Conservation (phyloP, 352 stramenopile species). For the Pythium scleroteichum region DNA sequence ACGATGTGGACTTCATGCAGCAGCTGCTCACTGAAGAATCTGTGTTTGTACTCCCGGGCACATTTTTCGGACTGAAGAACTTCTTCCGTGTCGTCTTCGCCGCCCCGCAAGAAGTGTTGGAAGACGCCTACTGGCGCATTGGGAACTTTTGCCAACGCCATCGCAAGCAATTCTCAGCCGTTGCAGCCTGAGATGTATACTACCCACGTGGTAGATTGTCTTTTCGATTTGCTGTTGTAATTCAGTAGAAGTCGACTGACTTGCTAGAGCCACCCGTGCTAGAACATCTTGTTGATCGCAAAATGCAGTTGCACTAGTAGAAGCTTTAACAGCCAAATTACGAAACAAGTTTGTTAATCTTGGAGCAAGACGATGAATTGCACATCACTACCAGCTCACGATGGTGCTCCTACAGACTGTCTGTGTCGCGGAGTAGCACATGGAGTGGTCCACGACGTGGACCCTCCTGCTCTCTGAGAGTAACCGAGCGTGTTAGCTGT, state of each 20-base stretch:
- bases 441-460: too few species aligned
- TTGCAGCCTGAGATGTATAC: not conserved
- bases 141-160: slow-evolving; percentile 52
- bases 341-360: too few species aligned
- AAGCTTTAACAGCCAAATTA: too few species aligned
- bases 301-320: too few species aligned
- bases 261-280: too few species aligned
- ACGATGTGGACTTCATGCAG: slow-evolving; percentile 91
- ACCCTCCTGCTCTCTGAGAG: too few species aligned
- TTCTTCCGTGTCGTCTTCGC: slow-evolving; percentile 72
- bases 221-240: not conserved
- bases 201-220: not conserved
- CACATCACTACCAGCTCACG: too few species aligned
- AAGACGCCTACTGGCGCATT: slow-evolving; percentile 56
- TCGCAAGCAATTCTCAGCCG: not conserved
- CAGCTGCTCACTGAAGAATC: slow-evolving; percentile 94
- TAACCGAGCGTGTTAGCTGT: too few species aligned
- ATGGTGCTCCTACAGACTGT: too few species aligned
- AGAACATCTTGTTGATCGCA: not conserved
- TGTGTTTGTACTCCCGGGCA: slow-evolving; percentile 93
- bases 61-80: slow-evolving; percentile 60
- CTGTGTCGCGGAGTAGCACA: too few species aligned
- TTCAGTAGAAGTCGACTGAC: too few species aligned
- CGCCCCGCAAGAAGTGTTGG: slow-evolving; percentile 54
- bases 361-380: too few species aligned